Conservation (phyloP, 371 early-diverging fungal genomes). For the Apophysomyces ossiformis region DNA sequence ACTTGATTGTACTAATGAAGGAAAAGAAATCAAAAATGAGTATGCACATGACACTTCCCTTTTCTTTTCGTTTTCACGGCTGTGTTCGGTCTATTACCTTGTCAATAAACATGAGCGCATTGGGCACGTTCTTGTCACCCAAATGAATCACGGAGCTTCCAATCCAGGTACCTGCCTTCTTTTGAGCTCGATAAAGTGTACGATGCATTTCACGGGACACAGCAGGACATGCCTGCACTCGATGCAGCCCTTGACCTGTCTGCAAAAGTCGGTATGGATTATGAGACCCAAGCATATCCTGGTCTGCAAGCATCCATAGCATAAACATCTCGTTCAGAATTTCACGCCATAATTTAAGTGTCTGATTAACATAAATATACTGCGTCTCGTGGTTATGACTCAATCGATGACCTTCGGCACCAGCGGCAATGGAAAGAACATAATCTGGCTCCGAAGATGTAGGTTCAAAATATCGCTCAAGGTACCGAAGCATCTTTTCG, state of each 20-base stretch:
- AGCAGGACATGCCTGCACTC: constrained; percentile 81
- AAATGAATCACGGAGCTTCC: constrained; percentile 95
- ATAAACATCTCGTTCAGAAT: constrained; percentile 95
- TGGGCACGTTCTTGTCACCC: constrained; percentile 93
- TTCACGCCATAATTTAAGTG: constrained; percentile 93
- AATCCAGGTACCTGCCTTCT: constrained; percentile 90
- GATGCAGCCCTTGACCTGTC: constrained; percentile 96
- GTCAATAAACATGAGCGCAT: constrained; percentile 96
- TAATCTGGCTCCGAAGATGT: constrained; percentile 57
- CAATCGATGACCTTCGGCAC: constrained; percentile 86
- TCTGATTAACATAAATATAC: constrained; percentile 93
- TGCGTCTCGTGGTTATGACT: constrained; percentile 93
- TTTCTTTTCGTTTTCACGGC: background rate
- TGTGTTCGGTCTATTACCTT: constrained; percentile 51
- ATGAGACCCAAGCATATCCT: constrained; percentile 74
- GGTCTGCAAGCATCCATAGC: constrained; percentile 92
- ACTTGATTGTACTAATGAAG: constrained; percentile 89
- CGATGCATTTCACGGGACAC: constrained; percentile 88
- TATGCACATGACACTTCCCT: background rate
- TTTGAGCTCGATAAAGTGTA: constrained; percentile 86
- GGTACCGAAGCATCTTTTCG: constrained; percentile 86
- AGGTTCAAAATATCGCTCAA: constrained; percentile 71
- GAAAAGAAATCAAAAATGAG: background rate
- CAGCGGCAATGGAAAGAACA: constrained; percentile 84
- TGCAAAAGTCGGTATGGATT: constrained; percentile 88